Evolutionary conservation across 1,139 yeast genomes (phyloP).

Genomic region (Tardiomyces blankii): DNA sequence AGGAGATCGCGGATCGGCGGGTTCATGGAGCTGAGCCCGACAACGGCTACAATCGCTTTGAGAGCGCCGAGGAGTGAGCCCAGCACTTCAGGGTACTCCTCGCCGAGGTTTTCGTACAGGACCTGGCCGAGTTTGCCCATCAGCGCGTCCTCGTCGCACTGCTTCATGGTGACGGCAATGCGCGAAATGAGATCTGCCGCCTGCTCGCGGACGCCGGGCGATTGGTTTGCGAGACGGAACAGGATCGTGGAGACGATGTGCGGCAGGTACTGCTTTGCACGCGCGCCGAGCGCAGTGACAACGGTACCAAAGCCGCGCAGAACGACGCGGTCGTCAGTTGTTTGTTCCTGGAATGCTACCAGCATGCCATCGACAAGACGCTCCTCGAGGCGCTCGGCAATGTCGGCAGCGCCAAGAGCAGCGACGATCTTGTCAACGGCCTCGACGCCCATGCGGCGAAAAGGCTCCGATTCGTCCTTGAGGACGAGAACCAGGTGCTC

Average conservation of each 20-base stretch:
- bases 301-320: slow-evolving; percentile 58
- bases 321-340: slow-evolving; percentile 40
- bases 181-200: slow-evolving; percentile 69
- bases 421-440: slow-evolving; percentile 43
- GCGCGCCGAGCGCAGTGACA: slow-evolving; percentile 51
- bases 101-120: slow-evolving; percentile 86
- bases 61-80: slow-evolving; percentile 77
- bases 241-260: slow-evolving; percentile 65
- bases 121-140: slow-evolving; percentile 62
- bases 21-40: slow-evolving; percentile 50
- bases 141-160: slow-evolving; percentile 55
- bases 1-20: slow-evolving; percentile 80
- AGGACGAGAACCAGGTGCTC: slow-evolving; percentile 47
- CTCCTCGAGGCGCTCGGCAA: slow-evolving; percentile 50
- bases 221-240: slow-evolving; percentile 62
- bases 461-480: slow-evolving; percentile 75
- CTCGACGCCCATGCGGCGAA: slow-evolving; percentile 70
- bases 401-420: slow-evolving; percentile 38
- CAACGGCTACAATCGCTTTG: slow-evolving; percentile 37
- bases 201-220: slow-evolving; percentile 69
- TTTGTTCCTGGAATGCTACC: slow-evolving; percentile 78
- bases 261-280: slow-evolving; percentile 65
- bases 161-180: slow-evolving; percentile 55
- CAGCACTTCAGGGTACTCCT: slow-evolving; percentile 86
- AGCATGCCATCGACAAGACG: slow-evolving; percentile 70